Percentiles rank a stretch among this genome's conserved stretches.
These are phyloP conservation scores for Elymus sibiricus DNA, from an alignment of 176 grass and related monocot genomes.

Conservation along the genomic window DNA sequence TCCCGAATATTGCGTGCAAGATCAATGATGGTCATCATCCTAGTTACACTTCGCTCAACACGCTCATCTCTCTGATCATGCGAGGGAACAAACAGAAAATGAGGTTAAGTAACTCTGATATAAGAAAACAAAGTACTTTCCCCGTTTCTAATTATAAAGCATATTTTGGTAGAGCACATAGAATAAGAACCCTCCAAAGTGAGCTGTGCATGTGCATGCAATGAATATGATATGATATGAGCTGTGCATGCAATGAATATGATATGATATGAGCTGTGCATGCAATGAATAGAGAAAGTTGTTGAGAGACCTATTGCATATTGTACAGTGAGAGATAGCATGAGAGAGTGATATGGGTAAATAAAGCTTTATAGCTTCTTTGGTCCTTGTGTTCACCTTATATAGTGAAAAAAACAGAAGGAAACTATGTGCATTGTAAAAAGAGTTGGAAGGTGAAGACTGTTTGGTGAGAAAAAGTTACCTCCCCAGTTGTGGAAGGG, in stretches of 20 bases:
- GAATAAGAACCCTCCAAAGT: not conserved
- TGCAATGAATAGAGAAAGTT: no score
- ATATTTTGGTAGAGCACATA: not conserved
- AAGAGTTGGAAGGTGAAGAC: not conserved
- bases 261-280: not conserved
- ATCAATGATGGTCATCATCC: slow-evolving; percentile 99
- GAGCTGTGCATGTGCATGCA: no score
- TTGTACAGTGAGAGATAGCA: no score
- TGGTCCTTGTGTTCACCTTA: not conserved
- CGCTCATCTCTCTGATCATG: slow-evolving; percentile 88
- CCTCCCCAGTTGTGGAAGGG: slow-evolving; percentile 81
- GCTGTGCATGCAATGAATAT: no score
- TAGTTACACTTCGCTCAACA: slow-evolving; percentile 91
- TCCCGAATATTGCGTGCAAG: slow-evolving; percentile 93
- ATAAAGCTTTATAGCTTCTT: not conserved
- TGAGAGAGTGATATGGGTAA: no score
- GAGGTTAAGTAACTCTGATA: not conserved
- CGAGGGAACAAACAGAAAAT: slow-evolving; percentile 23
- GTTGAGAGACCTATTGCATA: no score
- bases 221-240: not conserved
- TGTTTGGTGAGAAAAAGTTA: slow-evolving; percentile 28
- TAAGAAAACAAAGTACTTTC: not conserved
- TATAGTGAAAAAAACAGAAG: not conserved
- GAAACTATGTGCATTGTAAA: not conserved
- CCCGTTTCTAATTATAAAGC: not conserved